Evolutionary conservation across 768 basidiomycete genomes (phyloP).

Genomic region (Trametes elegans): DNA sequence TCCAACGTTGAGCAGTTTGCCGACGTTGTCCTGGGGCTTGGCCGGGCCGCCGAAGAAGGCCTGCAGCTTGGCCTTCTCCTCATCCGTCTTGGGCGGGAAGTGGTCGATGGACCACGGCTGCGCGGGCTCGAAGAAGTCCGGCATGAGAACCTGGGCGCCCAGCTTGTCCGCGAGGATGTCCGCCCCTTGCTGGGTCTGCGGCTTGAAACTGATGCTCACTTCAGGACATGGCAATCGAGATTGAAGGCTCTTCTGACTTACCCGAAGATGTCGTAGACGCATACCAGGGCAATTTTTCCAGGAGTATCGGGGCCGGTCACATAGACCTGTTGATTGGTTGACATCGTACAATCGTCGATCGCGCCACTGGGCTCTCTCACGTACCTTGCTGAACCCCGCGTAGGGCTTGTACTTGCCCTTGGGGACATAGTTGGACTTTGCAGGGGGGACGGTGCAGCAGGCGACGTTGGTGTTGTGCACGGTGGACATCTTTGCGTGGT

Average conservation of each 20-base stretch:
- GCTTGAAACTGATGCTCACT: slow-evolving; percentile 58
- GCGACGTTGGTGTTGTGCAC: slow-evolving; percentile 36
- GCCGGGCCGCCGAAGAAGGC: slow-evolving; percentile 58
- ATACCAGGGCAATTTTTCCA: slow-evolving; percentile 51
- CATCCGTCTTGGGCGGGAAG: slow-evolving; percentile 53
- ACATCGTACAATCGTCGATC: background rate
- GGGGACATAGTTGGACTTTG: slow-evolving; percentile 49
- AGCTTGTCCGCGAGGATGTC: slow-evolving; percentile 57
- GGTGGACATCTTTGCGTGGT: slow-evolving; percentile 36
- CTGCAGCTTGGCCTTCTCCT: slow-evolving; percentile 51
- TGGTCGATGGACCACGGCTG: slow-evolving; percentile 46
- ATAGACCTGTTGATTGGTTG: slow-evolving; percentile 45
- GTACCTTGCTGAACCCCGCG: slow-evolving; percentile 44
- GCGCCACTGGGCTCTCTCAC: background rate
- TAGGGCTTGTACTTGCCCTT: slow-evolving; percentile 48
- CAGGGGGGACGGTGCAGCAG: slow-evolving; percentile 58
- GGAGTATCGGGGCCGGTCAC: slow-evolving; percentile 44
- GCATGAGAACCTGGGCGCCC: slow-evolving; percentile 59
- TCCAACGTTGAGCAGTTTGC: slow-evolving; percentile 43
- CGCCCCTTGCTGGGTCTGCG: slow-evolving; percentile 63
- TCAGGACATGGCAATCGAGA: too few relatives aligned
- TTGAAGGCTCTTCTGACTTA: too few relatives aligned
- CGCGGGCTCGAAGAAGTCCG: slow-evolving; percentile 61
- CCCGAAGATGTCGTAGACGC: slow-evolving; percentile 67
- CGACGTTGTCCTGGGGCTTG: slow-evolving; percentile 37